Percentiles rank a stretch among this genome's conserved stretches.
Conservation (phyloP, 805 yeast genomes). For the Kazachstania psychrophila region DNA sequence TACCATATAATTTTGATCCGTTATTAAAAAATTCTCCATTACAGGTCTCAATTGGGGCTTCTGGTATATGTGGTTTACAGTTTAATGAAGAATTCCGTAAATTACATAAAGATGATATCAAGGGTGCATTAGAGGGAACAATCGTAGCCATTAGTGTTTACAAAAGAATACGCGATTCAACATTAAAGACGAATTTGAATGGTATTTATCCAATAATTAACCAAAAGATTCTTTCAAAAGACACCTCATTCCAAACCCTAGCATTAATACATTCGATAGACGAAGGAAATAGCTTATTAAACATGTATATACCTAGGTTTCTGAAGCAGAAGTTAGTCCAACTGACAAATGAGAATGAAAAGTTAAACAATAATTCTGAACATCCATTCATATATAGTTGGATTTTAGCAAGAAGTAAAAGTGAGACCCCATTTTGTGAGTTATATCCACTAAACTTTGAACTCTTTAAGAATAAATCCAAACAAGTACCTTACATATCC, state of each 20-base stretch:
- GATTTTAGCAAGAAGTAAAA: constrained; percentile 50
- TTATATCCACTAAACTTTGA: constrained; percentile 30
- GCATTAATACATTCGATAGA: constrained; percentile 63
- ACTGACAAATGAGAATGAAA: background rate
- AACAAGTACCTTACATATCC: constrained; percentile 39
- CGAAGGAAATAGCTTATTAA: constrained; percentile 31
- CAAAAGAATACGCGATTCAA: constrained; percentile 4
- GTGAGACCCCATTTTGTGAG: constrained; percentile 57
- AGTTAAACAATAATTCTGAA: constrained; percentile 3
- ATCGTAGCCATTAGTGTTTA: constrained; percentile 27
- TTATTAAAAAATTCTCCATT: constrained; percentile 34
- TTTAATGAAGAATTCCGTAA: constrained; percentile 29
- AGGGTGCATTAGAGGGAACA: constrained; percentile 31
- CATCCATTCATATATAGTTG: constrained; percentile 22
- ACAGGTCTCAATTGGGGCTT: constrained; percentile 32
- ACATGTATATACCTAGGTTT: constrained; percentile 46
- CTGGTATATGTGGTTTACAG: constrained; percentile 32
- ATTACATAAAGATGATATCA: constrained; percentile 29
- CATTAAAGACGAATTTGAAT: constrained; percentile 7
- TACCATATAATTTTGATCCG: constrained; percentile 36
- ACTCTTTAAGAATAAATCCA: constrained; percentile 1
- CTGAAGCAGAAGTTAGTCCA: constrained; percentile 8
- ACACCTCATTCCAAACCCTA: constrained; percentile 22
- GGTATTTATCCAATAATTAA: constrained; percentile 23
- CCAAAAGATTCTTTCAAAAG: background rate